Evolutionary conservation across 1,284 basidiomycete genomes (phyloP).

Genomic region (Rhodotorula sp.): DNA sequence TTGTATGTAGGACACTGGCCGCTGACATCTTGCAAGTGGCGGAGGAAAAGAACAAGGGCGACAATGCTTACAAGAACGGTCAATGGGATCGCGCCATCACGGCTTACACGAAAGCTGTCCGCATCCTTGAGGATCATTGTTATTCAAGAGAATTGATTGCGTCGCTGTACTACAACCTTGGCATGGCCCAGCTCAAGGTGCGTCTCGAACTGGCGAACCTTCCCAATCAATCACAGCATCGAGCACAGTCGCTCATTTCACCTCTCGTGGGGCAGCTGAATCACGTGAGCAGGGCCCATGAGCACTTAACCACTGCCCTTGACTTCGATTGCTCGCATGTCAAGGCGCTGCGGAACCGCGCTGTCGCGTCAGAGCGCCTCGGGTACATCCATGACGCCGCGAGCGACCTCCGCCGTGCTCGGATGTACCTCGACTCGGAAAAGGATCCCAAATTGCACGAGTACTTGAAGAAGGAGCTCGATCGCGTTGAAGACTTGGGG

Average conservation of each 20-base stretch:
- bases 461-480: not conserved
- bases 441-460: not conserved
- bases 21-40: not conserved
- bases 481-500: not conserved
- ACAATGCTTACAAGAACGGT: not conserved
- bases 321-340: not conserved
- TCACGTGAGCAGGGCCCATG: not conserved
- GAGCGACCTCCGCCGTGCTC: not conserved
- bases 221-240: no score
- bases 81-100: not conserved
- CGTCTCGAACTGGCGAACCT: not conserved
- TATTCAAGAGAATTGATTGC: not conserved
- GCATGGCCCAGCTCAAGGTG: constrained; percentile 1
- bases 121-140: not conserved
- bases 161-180: not conserved
- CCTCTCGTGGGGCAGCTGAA: no score
- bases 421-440: not conserved
- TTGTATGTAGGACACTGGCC: no score
- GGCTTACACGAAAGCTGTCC: not conserved
- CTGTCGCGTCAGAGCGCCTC: not conserved
- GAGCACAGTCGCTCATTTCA: no score
- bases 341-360: constrained; percentile 1
- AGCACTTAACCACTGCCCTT: not conserved
- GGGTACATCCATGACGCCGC: not conserved
- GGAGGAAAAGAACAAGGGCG: not conserved